Percentiles rank a stretch among this genome's conserved stretches.
These are phyloP conservation scores for Cucurbita maxima DNA, from an alignment of 306 rosid species.

Conservation along the genomic window DNA sequence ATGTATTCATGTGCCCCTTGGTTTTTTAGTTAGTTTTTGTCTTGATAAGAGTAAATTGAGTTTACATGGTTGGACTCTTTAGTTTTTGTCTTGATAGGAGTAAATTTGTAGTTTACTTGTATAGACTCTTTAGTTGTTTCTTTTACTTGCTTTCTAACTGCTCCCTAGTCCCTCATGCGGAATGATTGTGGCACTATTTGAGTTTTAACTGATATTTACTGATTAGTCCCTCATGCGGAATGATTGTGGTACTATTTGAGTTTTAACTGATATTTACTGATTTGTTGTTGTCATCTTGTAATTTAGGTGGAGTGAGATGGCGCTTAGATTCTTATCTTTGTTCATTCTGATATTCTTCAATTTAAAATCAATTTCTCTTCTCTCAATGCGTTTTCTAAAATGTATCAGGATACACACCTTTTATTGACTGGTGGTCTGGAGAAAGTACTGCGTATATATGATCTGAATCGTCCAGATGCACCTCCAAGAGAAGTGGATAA, in stretches of 20 bases:
- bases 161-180: background rate
- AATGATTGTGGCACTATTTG: background rate
- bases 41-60: background rate
- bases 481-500: constrained; percentile 90
- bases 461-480: constrained; percentile 87
- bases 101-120: background rate
- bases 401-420: constrained; percentile 69
- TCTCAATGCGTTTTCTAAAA: constrained; percentile 5
- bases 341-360: background rate
- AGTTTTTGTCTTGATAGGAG: background rate
- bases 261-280: background rate
- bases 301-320: background rate
- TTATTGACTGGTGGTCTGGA: constrained; percentile 88
- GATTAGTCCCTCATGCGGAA: background rate
- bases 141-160: background rate
- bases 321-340: background rate
- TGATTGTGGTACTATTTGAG: background rate
- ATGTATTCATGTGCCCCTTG: background rate
- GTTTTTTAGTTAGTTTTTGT: background rate
- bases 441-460: constrained; percentile 82
- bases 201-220: background rate
- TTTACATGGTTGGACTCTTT: background rate
- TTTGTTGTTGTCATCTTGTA: background rate
- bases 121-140: background rate
- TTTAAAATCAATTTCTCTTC: background rate